These are phyloP conservation scores for Pisolithus marmoratus DNA, from an alignment of 768 basidiomycete species.

Conservation along the genomic window DNA sequence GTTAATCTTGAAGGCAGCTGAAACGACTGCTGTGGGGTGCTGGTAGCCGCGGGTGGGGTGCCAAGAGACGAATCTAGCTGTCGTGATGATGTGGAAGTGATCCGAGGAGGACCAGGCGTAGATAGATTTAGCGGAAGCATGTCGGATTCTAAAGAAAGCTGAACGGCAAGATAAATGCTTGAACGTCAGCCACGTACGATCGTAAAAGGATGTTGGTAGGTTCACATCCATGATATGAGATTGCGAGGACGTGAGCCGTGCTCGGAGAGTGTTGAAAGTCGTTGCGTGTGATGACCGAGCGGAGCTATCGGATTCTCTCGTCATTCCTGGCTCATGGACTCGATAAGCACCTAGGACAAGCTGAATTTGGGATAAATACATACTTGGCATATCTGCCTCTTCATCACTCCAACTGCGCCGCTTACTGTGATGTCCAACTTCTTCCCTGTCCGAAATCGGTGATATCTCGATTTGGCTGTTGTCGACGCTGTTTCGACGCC, in stretches of 20 bases:
- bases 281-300: slow-evolving; percentile 39
- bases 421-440: slow-evolving; percentile 42
- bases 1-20: slow-evolving; percentile 48
- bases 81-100: slow-evolving; percentile 32
- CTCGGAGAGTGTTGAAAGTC: slow-evolving; percentile 43
- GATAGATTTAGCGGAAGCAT: slow-evolving; percentile 13
- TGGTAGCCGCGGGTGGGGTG: slow-evolving; percentile 45
- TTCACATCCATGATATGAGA: slow-evolving; percentile 34
- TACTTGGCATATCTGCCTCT: slow-evolving; percentile 54
- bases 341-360: slow-evolving; percentile 3
- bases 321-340: slow-evolving; percentile 15
- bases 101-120: slow-evolving; percentile 11
- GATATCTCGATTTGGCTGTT: slow-evolving; percentile 54
- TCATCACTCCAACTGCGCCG: slow-evolving; percentile 64
- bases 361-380: slow-evolving; percentile 17
- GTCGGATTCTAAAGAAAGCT: slow-evolving; percentile 6
- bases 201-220: slow-evolving; percentile 25
- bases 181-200: slow-evolving; percentile 27
- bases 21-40: slow-evolving; percentile 48
- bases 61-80: slow-evolving; percentile 34
- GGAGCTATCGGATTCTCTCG: slow-evolving; percentile 29
- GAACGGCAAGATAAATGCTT: neutral
- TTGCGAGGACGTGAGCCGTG: slow-evolving; percentile 36
- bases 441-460: slow-evolving; percentile 39
- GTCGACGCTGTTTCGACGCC: slow-evolving; percentile 56